Base-by-base conservation (phyloP, 495 filamentous ascomycete genomes). In the Neurospora sp. region DNA sequence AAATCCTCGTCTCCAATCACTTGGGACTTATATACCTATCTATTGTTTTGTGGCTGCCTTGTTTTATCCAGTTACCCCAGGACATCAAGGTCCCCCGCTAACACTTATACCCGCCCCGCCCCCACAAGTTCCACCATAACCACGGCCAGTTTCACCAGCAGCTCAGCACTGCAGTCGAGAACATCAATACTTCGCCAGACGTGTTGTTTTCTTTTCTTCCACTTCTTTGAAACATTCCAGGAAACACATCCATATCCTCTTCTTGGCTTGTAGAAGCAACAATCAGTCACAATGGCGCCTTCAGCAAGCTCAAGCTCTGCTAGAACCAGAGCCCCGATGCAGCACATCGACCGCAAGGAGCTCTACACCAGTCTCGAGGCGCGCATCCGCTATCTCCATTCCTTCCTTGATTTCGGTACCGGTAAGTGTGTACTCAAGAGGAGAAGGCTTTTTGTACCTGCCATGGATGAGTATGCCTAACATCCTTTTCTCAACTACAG, bases 351-450 rank as follows among this genome's bases (percentile, higher is more conserved):
- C 80, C 88, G 91, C 27, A 90, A 90, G 78, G 85, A 88, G 31
- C 82, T 93, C 12, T 92, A 93, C 80, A 91, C 88, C 23, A 86
- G 84, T 71, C 85, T 93, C 1, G 89, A 91, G 72, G 85, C 88
- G 4, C 85, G 91, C 71, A 89, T 93, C 72, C 85, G 87, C 73
- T 93, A 93, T 73, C 84, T 93, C 5, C 90, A 91, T 72, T 85
- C 87, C 4, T 92, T 93, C 42, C 86, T 93, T 18, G 91, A 93
- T 77, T 93, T 93, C 80, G 89, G 87, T 74, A 82, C 86, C 35
- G 84, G 91, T 92, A 85, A 72, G 87, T 79, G 1, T n/a, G 14
- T n/a, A 54, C 20, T 2, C 35, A 18, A 23, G 20, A 39, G 27
- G 2, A 41, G 59, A 59, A 39, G 37, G 20, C 20, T 46, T 20